Percentiles rank a stretch among this genome's conserved stretches.
phyloP scores from a whole-genome alignment of 1,139 yeast genomes.

The Yamadazyma dendronema region DNA sequence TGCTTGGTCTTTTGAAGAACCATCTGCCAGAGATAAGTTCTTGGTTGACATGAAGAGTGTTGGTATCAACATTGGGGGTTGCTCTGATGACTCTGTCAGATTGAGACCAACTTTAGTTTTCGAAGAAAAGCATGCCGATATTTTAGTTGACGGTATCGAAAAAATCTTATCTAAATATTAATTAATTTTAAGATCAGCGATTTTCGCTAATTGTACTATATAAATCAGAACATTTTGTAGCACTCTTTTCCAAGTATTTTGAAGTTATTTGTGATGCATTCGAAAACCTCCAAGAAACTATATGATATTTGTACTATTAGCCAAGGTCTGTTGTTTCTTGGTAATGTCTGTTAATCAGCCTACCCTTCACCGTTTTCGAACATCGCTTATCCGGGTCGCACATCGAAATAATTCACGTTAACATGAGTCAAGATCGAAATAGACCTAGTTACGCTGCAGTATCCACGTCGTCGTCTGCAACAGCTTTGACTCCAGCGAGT shows the following conservation, averaged over 20 bases:
- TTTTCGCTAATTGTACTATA: not conserved
- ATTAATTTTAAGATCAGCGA: slow-evolving; percentile 3
- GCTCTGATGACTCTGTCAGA: slow-evolving; percentile 64
- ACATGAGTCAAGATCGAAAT: not conserved
- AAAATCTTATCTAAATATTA: slow-evolving; percentile 43
- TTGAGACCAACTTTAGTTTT: slow-evolving; percentile 71
- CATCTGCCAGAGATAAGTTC: slow-evolving; percentile 50
- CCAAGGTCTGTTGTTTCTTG: too few species aligned
- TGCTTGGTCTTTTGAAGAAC: slow-evolving; percentile 64
- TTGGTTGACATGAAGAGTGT: slow-evolving; percentile 47
- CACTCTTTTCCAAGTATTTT: not conserved
- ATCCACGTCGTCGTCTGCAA: not conserved
- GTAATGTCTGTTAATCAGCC: too few species aligned
- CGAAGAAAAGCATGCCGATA: slow-evolving; percentile 64
- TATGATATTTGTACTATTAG: too few species aligned
- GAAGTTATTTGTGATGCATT: too few species aligned
- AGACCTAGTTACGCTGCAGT: not conserved
- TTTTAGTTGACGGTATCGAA: slow-evolving; percentile 51
- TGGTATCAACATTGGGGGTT: slow-evolving; percentile 74
- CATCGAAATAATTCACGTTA: not conserved
- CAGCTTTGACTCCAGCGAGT: not conserved
- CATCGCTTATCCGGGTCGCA: not conserved
- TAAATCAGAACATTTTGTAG: not conserved
- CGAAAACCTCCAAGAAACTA: too few species aligned
- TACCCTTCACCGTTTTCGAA: too few species aligned